Evolutionary conservation across 495 filamentous ascomycete species (phyloP), one percentile per base, ranked within the genome.

Genomic region (Pseudevernia furfuracea): DNA sequence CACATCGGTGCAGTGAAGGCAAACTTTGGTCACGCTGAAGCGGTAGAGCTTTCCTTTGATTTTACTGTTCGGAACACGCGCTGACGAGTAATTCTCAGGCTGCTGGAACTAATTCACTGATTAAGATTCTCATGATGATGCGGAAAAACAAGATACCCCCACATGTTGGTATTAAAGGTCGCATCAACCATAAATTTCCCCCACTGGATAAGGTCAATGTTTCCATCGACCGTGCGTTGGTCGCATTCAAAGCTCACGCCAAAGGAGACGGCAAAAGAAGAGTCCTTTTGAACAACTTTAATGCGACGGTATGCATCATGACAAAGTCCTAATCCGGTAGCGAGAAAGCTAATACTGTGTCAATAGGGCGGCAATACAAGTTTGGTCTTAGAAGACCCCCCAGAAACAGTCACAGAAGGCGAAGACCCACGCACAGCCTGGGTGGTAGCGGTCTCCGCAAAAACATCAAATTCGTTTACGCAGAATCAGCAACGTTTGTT

Each of bases 11-110:
- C 77, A 0, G 73, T 75, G 1, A 80, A 80, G 63, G 62, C 74
- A 1, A 80, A 79, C 57, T 59, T 78, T 37, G 77, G 76, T 1
- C 77, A 79, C 52, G 70, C 72, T 7, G 77, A 78, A 59, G 71
- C 75, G 41, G 64, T 66, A 58, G 46, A 41, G 7, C n/a, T 57
- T 34, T 11, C 36, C 15, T 11, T 57, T 44, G 9, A 56, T 4
- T 2, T 32, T 10, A 28, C 3, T 4, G 14, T 48, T 7, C n/a
- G 14, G 1, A 41, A 19, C 4, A 19, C 21, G 10, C 6, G 41
- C 56, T 59, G 21, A 64, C 55, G 25, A 28, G 21, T 0, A 15
- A 12, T 4, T n/a, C 15, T 38, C 21, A 64, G 63, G 72, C 71
- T 14, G 66, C 74, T 32, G 76, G 76, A 11, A 65, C 73, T 17